A percentile compares a stretch with the other conserved stretches of the same genome.
These are phyloP conservation scores for fission yeast (Schizosaccharomyces pombe) DNA, from an alignment of 805 yeast species.

Conservation along the genomic window DNA sequence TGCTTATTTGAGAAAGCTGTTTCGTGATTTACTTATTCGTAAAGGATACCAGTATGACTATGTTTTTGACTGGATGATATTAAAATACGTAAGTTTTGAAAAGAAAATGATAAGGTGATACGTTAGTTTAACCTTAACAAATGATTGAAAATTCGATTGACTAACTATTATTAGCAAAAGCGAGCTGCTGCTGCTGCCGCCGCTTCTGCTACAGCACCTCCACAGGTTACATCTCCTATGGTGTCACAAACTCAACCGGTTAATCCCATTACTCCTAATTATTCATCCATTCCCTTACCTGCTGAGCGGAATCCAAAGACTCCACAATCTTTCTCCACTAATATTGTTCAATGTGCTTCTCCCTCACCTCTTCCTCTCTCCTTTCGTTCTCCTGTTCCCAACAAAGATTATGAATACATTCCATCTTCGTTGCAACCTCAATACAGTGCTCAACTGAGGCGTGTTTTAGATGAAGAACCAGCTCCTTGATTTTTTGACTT, in stretches of 20 bases:
- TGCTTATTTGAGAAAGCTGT: conserved; percentile 60
- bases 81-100: no score
- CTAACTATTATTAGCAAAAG: no score
- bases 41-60: conserved; percentile 83
- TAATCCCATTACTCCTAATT: no score
- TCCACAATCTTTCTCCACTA: background rate
- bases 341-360: background rate
- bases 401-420: background rate
- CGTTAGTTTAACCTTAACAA: no score
- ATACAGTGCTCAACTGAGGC: background rate
- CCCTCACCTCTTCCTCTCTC: background rate
- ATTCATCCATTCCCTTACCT: background rate
- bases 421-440: background rate
- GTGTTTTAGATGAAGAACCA: background rate
- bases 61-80: conserved; percentile 89
- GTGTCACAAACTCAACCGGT: background rate
- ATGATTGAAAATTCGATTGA: no score
- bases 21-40: conserved; percentile 68
- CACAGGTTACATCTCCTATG: background rate
- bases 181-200: background rate
- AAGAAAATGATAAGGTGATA: no score
- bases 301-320: background rate
- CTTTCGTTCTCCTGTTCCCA: background rate
- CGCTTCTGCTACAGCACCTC: background rate
- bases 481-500: background rate